A percentile compares a stretch with the other conserved stretches of the same genome.
Conservation (phyloP, 169 alveolate species). For the Besnoitia besnoiti region DNA sequence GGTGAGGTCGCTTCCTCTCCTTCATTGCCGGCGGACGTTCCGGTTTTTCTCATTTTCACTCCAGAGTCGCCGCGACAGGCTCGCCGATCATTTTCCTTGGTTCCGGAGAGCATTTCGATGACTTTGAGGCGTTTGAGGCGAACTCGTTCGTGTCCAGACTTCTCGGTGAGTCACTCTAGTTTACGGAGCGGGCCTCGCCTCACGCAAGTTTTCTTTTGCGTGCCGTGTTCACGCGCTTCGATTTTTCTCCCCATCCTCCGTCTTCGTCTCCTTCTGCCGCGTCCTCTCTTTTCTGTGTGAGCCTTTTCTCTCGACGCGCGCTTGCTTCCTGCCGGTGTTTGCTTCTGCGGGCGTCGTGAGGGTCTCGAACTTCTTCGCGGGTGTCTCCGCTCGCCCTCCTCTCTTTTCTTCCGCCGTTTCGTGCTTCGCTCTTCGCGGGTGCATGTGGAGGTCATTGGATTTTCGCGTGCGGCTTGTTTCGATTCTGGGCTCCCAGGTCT, state of each 20-base stretch:
- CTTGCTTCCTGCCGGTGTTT: too few species aligned
- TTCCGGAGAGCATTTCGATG: constrained; percentile 99
- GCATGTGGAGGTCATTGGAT: too few species aligned
- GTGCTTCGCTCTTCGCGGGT: background rate
- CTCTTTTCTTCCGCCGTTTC: background rate
- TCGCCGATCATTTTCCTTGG: constrained; percentile 96
- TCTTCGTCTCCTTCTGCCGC: background rate
- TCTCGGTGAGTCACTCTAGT: constrained; percentile 79
- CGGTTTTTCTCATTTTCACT: background rate
- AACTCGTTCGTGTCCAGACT: constrained; percentile 96
- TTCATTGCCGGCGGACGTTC: too few species aligned
- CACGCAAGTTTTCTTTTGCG: too few species aligned
- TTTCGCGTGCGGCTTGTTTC: background rate
- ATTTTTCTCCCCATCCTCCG: background rate
- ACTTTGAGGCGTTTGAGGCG: constrained; percentile 97
- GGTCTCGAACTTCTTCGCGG: background rate
- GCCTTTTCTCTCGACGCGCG: background rate
- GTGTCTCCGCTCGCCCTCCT: background rate
- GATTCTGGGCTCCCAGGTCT: constrained; percentile 82
- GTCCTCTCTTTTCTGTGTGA: background rate
- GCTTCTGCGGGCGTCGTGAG: too few species aligned
- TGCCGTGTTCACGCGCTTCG: background rate
- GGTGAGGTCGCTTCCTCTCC: too few species aligned
- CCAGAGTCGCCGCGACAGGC: constrained; percentile 93
- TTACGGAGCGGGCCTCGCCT: background rate